These are phyloP conservation scores for Verticillium albo-atrum DNA, from an alignment of 2,329 filamentous ascomycete species.

Conservation along the genomic window DNA sequence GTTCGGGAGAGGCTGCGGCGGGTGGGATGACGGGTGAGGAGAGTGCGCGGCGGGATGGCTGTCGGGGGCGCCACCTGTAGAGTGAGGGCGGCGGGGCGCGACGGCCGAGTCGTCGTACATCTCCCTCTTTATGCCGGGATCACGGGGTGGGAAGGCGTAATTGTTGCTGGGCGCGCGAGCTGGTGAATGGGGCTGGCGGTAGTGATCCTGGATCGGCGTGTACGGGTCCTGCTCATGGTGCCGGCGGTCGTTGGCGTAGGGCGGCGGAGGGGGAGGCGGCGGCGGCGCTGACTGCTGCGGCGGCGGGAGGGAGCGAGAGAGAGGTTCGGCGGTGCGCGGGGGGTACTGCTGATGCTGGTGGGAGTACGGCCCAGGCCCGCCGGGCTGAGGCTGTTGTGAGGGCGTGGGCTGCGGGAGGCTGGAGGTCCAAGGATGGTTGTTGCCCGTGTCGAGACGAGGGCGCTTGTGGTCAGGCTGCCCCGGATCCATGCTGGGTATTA, in stretches of 20 bases:
- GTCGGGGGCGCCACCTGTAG: conserved; percentile 38
- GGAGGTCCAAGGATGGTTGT: conserved; percentile 36
- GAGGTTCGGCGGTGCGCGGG: conserved; percentile 32
- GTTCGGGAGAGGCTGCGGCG: conserved; percentile 20
- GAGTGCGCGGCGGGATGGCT: conserved; percentile 25
- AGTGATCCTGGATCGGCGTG: conserved; percentile 50
- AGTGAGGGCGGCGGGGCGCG: conserved; percentile 46
- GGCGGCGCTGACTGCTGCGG: conserved; percentile 12
- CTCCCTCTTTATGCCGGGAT: conserved; percentile 54
- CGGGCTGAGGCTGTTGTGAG: conserved; percentile 29
- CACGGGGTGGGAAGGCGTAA: conserved; percentile 38
- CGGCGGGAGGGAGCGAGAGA: conserved; percentile 18
- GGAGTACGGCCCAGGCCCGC: conserved; percentile 30
- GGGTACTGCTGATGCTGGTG: conserved; percentile 26
- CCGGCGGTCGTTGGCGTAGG: conserved; percentile 46
- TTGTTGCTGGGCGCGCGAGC: conserved; percentile 36
- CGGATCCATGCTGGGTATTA: conserved; percentile 55
- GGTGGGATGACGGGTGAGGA: conserved; percentile 24
- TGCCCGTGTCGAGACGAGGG: conserved; percentile 46
- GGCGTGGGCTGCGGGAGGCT: conserved; percentile 33
- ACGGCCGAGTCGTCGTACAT: conserved; percentile 40
- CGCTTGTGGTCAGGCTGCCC: conserved; percentile 56
- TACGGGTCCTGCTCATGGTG: conserved; percentile 53
- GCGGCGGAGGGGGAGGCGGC: conserved; percentile 19
- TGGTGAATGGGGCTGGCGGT: conserved; percentile 41